Evolutionary conservation across 2,329 filamentous ascomycete genomes (phyloP).

Genomic region (Aspergillus hiratsukae): DNA sequence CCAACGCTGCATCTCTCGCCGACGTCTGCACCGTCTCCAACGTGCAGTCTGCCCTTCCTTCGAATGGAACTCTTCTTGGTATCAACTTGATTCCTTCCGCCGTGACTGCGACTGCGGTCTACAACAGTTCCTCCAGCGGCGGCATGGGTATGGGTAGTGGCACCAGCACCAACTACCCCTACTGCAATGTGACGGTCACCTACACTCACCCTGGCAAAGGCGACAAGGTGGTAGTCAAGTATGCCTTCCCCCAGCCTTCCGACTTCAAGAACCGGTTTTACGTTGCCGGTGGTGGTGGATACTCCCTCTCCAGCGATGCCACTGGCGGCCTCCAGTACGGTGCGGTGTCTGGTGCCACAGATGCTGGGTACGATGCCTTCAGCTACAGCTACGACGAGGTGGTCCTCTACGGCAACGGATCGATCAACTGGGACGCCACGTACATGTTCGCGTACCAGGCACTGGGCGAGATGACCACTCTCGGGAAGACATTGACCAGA

Average conservation of each 20-base stretch:
- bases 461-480: conserved; percentile 48
- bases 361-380: conserved; percentile 45
- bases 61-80: conserved; percentile 40
- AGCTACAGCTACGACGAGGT: conserved; percentile 33
- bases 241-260: conserved; percentile 31
- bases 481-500: conserved; percentile 44
- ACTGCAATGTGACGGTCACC: conserved; percentile 42
- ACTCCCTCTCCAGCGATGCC: conserved; percentile 33
- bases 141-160: conserved; percentile 15
- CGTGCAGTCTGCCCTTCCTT: conserved; percentile 40
- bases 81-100: conserved; percentile 40
- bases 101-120: conserved; percentile 38
- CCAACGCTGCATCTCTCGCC: conserved; percentile 32
- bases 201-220: conserved; percentile 41
- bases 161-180: conserved; percentile 15
- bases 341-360: conserved; percentile 39
- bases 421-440: conserved; percentile 32
- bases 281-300: conserved; percentile 44
- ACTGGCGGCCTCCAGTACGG: conserved; percentile 43
- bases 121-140: conserved; percentile 27
- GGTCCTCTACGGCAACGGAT: conserved; percentile 46
- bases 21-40: conserved; percentile 43
- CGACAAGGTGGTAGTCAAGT: conserved; percentile 36
- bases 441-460: conserved; percentile 44
- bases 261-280: conserved; percentile 46